Evolutionary conservation across 345 rosid species (phyloP).

Genomic region (Gossypium sturtianum): DNA sequence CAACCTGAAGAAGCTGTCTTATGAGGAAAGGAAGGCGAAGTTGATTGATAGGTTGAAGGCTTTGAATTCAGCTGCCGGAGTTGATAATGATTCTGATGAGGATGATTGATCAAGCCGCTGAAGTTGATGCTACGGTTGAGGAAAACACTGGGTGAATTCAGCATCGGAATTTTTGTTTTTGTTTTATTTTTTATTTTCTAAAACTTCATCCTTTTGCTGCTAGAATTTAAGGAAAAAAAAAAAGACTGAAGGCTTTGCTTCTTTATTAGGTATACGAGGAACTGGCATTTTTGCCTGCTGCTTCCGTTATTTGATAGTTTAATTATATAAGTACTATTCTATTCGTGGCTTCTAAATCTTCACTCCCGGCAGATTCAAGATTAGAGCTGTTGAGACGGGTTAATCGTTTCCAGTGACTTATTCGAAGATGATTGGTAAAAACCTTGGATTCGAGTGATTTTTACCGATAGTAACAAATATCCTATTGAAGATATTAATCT

Average conservation of each 20-base stretch:
- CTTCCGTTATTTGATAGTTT: not conserved
- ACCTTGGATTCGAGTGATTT: no score
- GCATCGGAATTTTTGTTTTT: constrained; percentile 1
- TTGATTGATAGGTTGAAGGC: constrained; percentile 44
- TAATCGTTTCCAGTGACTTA: no score
- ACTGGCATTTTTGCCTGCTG: not conserved
- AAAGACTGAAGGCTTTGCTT: not conserved
- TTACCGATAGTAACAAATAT: no score
- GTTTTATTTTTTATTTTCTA: no score
- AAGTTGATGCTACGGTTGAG: not conserved
- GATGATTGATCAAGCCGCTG: constrained; percentile 8
- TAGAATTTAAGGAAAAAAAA: not conserved
- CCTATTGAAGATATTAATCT: no score
- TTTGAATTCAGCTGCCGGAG: constrained; percentile 30
- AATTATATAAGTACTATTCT: not conserved
- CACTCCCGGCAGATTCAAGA: no score
- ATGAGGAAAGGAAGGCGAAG: constrained; percentile 42
- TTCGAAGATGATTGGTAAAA: no score
- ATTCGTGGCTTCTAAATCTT: no score
- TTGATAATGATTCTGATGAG: constrained; percentile 9
- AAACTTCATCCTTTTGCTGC: not conserved
- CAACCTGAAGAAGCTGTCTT: constrained; percentile 47
- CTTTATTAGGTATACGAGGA: not conserved
- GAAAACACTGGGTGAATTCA: constrained; percentile 7
- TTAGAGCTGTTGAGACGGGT: no score